Percentiles rank a stretch among this genome's conserved stretches.
These are phyloP conservation scores for Neofusicoccum laricinum DNA, from an alignment of 2,329 filamentous ascomycete genomes.

Conservation along the genomic window DNA sequence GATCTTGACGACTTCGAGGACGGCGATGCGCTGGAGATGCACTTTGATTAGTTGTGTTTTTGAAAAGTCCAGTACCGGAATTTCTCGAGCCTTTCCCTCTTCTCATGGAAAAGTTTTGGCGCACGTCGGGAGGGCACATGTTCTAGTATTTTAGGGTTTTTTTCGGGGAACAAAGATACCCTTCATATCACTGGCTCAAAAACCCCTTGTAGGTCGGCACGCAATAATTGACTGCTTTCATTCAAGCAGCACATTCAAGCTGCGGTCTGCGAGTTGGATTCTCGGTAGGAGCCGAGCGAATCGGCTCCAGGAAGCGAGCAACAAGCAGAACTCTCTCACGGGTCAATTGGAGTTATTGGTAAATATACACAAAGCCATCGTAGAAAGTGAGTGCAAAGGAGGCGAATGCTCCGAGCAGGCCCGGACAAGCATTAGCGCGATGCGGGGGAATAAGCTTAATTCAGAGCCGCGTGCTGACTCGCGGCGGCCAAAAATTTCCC, in stretches of 20 bases:
- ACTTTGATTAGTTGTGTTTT: conserved; percentile 24
- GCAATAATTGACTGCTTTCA: no score
- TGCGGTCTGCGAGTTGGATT: no score
- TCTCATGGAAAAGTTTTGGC: no score
- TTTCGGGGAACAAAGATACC: background rate
- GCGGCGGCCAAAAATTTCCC: conserved; percentile 17
- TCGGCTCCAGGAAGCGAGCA: background rate
- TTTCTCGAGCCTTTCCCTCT: no score
- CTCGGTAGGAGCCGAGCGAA: no score
- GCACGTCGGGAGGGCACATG: no score
- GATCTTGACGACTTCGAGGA: conserved; percentile 35
- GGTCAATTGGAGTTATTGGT: background rate
- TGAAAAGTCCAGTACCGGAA: no score
- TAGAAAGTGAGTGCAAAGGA: background rate
- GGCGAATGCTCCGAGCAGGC: background rate
- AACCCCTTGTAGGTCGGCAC: background rate
- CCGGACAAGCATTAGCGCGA: background rate
- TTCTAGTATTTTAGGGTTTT: background rate
- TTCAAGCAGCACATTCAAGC: no score
- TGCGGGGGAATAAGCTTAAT: conserved; percentile 17
- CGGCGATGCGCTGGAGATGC: conserved; percentile 34
- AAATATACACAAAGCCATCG: background rate
- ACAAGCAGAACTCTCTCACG: background rate
- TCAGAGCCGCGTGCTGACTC: conserved; percentile 11
- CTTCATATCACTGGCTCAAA: background rate